Base-by-base conservation (phyloP, 441 rosid species). In the Erysimum pusillum region DNA sequence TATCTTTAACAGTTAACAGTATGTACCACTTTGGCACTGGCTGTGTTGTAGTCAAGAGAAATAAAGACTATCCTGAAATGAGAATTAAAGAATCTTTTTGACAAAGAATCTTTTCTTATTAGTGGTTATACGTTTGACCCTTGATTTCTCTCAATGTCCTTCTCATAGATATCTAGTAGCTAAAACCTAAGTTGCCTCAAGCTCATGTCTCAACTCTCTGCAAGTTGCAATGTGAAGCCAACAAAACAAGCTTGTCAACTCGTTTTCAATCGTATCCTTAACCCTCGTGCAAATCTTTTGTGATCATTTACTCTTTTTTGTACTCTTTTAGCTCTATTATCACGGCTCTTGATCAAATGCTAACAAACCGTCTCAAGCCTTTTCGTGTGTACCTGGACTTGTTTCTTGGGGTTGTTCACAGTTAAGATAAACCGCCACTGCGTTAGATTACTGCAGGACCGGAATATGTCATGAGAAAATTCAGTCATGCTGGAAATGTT, bases 1-100 rank as follows among this genome's bases (percentile, higher is more conserved):
- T 71, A 77, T 77, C 80, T 71, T 77, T 0, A 77, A 71, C 72
- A 57, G 72, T 77, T 46, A 45, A 57, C 67, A 70, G 80, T 64
- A 71, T 65, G 67, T 38, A 71, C 68, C 80, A 77, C 76, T 65
- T 25, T 0, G 4, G 34, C 80, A 71, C 46, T 58, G 73, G 44
- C 61, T 70, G 9, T 58, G 10, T 71, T 71, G 53, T 36, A 20
- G 76, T 71, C 60, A 63, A 56, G 52, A 63, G 66, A 69, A 12
- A 20, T 39, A 63, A 39, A 56, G 54, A 62, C 15, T 22, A 70
- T n/a, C 20, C 18, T 10, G 20, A 76, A 69, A n/a, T 61, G 64
- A 69, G 68, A 67, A 67, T 41, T 41, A 41, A 41, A 44, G 17
- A 44, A 44, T 13, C 48, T 11, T 11, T 41, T 1, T 58, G 68